Evolutionary conservation across 352 stramenopile genomes (phyloP).

Genomic region (Globisporangium cylindrosporum): DNA sequence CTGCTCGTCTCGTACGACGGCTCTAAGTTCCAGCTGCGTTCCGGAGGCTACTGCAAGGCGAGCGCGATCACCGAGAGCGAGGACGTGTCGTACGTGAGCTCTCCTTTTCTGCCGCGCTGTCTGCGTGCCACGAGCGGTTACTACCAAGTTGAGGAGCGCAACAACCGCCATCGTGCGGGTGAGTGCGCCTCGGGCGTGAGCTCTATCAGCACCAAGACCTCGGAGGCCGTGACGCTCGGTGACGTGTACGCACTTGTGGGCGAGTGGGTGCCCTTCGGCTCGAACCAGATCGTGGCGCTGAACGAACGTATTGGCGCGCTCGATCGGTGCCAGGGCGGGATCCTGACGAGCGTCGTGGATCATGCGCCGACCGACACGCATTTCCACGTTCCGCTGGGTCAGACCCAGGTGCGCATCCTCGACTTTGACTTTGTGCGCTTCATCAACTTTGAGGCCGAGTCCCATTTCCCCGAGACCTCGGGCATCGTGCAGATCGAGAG

Average conservation of each 20-base stretch:
- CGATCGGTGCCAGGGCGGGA: slow-evolving; percentile 95
- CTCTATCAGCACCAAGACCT: slow-evolving; percentile 90
- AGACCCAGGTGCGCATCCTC: slow-evolving; percentile 94
- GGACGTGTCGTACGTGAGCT: slow-evolving; percentile 97
- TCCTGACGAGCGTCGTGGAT: slow-evolving; percentile 94
- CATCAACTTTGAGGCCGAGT: slow-evolving; percentile 98
- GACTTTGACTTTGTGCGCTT: slow-evolving; percentile 97
- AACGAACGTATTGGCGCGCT: slow-evolving; percentile 97
- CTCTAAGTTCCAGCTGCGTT: slow-evolving; percentile 71
- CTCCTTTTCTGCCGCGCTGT: slow-evolving; percentile 95
- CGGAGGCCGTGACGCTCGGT: slow-evolving; percentile 93
- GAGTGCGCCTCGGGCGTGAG: slow-evolving; percentile 80
- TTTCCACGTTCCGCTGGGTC: slow-evolving; percentile 87
- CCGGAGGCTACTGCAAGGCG: slow-evolving; percentile 82
- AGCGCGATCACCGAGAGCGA: slow-evolving; percentile 96
- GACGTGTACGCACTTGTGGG: slow-evolving; percentile 96
- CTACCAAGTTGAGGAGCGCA: slow-evolving; percentile 81
- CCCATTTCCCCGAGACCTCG: slow-evolving; percentile 92
- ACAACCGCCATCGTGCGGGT: slow-evolving; percentile 89
- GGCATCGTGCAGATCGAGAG: slow-evolving; percentile 96
- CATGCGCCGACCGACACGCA: slow-evolving; percentile 72
- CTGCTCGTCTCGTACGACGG: slow-evolving; percentile 59
- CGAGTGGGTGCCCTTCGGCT: slow-evolving; percentile 97
- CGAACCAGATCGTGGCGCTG: slow-evolving; percentile 97
- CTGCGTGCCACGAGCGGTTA: slow-evolving; percentile 83